Percentiles rank a stretch among this genome's conserved stretches.
These are phyloP conservation scores for Penstemon davidsonii DNA, from an alignment of 257 asterid genomes.

Conservation along the genomic window DNA sequence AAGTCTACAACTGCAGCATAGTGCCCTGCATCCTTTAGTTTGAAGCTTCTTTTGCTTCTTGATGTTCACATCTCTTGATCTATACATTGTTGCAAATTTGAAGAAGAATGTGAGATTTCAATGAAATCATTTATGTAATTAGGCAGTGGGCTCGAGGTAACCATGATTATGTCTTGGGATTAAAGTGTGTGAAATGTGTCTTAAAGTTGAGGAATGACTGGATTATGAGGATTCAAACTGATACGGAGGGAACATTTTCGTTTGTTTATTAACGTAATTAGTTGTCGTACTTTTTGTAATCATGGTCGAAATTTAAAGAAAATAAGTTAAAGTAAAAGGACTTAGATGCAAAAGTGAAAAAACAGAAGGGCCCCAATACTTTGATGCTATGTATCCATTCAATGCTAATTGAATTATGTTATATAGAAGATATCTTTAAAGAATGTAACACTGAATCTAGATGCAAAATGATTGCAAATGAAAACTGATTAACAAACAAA, in stretches of 20 bases:
- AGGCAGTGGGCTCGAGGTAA: conserved; percentile 42
- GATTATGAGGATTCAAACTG: conserved; percentile 35
- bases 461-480: conserved; percentile 4
- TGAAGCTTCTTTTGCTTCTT: conserved; percentile 54
- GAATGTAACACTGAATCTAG: not conserved
- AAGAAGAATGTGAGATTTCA: conserved; percentile 29
- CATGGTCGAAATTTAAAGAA: conserved; percentile 48
- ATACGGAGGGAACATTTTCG: conserved; percentile 28
- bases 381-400: too few relatives aligned
- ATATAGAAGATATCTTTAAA: not conserved
- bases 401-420: too few relatives aligned
- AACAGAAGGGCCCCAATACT: not conserved
- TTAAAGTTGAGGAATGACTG: conserved; percentile 38
- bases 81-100: conserved; percentile 47
- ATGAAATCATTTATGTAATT: conserved; percentile 41
- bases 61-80: conserved; percentile 32
- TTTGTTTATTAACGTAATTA: conserved; percentile 41
- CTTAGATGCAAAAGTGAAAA: conserved; percentile 1
- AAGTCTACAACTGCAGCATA: conserved; percentile 63
- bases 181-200: conserved; percentile 28
- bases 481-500: not conserved
- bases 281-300: conserved; percentile 53
- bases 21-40: conserved; percentile 41
- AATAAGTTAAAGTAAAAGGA: not conserved
- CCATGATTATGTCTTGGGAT: conserved; percentile 56